Conservation (phyloP, 2,329 filamentous ascomycete species). For the Cryphonectria japonica region DNA sequence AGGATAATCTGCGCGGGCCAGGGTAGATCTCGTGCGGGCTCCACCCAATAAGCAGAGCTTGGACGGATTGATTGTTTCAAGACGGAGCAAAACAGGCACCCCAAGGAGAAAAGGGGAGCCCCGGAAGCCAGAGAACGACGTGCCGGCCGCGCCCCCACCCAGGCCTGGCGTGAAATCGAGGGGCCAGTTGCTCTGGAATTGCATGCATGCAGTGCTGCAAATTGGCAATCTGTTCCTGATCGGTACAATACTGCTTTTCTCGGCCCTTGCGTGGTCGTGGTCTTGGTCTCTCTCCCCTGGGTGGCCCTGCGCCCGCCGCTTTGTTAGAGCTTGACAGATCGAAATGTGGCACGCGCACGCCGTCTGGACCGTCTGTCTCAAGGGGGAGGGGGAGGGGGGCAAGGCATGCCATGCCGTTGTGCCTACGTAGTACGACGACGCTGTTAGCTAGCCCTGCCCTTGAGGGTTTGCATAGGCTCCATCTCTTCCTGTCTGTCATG, state of each 20-base stretch:
- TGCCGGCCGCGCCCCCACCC: slow-evolving; percentile 15
- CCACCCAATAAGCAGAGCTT: slow-evolving; percentile 26
- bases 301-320: background rate
- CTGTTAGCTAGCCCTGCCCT: background rate
- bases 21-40: slow-evolving; percentile 13
- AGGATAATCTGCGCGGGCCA: slow-evolving; percentile 1
- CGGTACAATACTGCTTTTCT: background rate
- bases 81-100: slow-evolving; percentile 5
- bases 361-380: background rate
- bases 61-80: slow-evolving; percentile 24
- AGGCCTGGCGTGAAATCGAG: slow-evolving; percentile 3
- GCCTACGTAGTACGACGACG: background rate
- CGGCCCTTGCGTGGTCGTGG: background rate
- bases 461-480: background rate
- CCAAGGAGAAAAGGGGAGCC: slow-evolving; percentile 20
- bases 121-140: slow-evolving; percentile 17
- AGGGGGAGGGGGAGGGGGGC: too few relatives aligned
- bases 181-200: background rate
- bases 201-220: slow-evolving; percentile 2
- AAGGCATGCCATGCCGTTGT: background rate
- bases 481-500: background rate
- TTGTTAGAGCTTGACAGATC: slow-evolving; percentile 1
- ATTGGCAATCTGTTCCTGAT: slow-evolving; percentile 18
- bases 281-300: background rate
- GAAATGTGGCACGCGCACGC: background rate